Evolutionary conservation across 768 basidiomycete genomes (phyloP), one percentile per base, ranked within the genome.

Genomic region (Auricularia sp.): DNA sequence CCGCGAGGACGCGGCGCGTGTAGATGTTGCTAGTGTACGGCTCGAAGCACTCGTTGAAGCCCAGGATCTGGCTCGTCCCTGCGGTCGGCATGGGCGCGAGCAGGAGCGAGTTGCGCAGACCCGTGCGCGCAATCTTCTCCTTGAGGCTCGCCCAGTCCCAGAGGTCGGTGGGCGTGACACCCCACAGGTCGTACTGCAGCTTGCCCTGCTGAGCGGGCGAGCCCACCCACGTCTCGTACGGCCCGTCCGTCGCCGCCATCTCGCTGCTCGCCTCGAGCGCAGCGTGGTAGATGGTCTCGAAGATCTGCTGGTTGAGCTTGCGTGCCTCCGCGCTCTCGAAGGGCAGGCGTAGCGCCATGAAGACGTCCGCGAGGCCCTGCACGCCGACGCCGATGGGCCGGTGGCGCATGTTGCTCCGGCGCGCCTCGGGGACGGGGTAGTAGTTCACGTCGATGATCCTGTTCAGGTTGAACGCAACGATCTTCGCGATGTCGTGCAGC

Each of bases 21-120:
- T 99, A 98, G 73, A 98, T 96, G 80, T 98, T 98, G 73, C 94
- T 94, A 58, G 96, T 98, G 77, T 98, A 99, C 1, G 97, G 94
- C 77, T 99, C 97, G 75, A 99, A 98, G 77, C 96, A 98, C 71
- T 98, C 97, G 75, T 98, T 99, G 81, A 90, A 90, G 54, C 97
- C 97, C 62, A 98, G 82, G 71, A 99, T 99, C 78, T 98, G 97
- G 76, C 91, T 94, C 2, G 97, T 99, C 29, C 94, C 96, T 1
- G 97, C 97, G 37, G 97, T 99, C 1, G 97, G 97, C 97, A 99
- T 99, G n/a, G 96, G 96, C 0, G 96, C 88, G 66, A 92, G 78
- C 13, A 98, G 79, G 18, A 98, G 80, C 36, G 96, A 95, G 79
- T 98, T 98, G 68, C 94, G 79, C 64, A 98, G 76, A 64, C 96